Percentiles rank a stretch among this genome's conserved stretches.
Evolutionary conservation across 805 yeast species (phyloP).

Genomic region (Teunomyces barrocoloradensis): DNA sequence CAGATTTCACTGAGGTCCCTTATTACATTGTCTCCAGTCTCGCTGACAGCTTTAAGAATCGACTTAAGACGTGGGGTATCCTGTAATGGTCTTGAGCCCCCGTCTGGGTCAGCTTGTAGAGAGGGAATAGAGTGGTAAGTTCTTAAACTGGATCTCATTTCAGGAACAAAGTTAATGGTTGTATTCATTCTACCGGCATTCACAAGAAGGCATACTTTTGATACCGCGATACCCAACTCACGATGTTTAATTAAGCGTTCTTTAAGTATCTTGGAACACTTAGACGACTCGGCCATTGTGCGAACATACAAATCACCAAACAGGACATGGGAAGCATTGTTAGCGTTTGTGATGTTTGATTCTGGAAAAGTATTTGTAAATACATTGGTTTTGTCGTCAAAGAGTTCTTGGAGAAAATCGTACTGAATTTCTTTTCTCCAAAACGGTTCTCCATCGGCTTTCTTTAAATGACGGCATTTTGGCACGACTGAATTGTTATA

Average conservation of each 20-base stretch:
- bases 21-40: constrained; percentile 51
- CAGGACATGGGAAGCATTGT: constrained; percentile 50
- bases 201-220: constrained; percentile 80
- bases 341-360: constrained; percentile 35
- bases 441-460: constrained; percentile 88
- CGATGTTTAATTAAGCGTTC: constrained; percentile 68
- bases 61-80: constrained; percentile 94
- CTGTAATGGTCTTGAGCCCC: constrained; percentile 67
- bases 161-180: constrained; percentile 90
- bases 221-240: constrained; percentile 65
- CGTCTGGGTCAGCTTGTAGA: constrained; percentile 66
- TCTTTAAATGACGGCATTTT: constrained; percentile 65
- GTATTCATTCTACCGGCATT: constrained; percentile 94
- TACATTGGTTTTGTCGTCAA: constrained; percentile 60
- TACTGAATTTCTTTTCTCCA: constrained; percentile 87
- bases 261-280: constrained; percentile 77
- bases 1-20: constrained; percentile 48
- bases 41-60: constrained; percentile 83
- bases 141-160: constrained; percentile 89
- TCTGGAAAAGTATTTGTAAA: constrained; percentile 63
- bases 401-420: constrained; percentile 65
- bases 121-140: constrained; percentile 94
- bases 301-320: constrained; percentile 83
- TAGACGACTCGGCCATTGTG: constrained; percentile 77
- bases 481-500: constrained; percentile 15